Base-by-base conservation (phyloP, 441 rosid species). In the Viola pubescens region DNA sequence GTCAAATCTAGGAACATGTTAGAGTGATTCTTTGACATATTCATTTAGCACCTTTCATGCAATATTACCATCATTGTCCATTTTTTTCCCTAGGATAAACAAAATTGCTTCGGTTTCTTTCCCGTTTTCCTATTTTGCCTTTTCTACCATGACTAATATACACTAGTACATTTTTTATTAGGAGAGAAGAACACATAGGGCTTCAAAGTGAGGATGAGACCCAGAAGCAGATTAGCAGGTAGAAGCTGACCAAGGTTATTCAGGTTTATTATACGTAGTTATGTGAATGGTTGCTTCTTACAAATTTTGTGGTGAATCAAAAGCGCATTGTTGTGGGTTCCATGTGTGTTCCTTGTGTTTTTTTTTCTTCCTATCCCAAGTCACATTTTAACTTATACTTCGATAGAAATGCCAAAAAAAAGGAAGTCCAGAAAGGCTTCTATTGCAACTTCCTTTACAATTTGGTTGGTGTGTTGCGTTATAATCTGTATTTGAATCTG, bases 371-470 rank as follows among this genome's bases (percentile, higher is more conserved):
- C 10, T 41, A 12, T 37, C 55, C 43, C 26, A 3, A 51, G 10
- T 56, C 12, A 16, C 37, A 56, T 1, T 55, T 40, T 6, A 49
- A 54, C 13, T 54, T 52, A 62, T 57, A 68, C 73, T 62, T 41
- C 43, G 74, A 78, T 76, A 73, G 70, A 77, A 78, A 72, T 69
- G 69, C 58, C 34, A 26, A 79, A 71, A 72, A 60, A 69, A 68
- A 16, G 19, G 19, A 16, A 56, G 63, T 59, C 47, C 53, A 64
- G 75, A 71, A 61, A 58, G 61, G 70, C 65, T 70, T 47, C 58
- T 11, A 40, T 69, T 59, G 44, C 48, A 26, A 26, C 34, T 26
- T 56, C 64, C 61, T 72, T 39, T 7, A 68, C 67, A 39, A 59
- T 67, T 68, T 54, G 68, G 56, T 55, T 76, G 65, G 53, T 66